Evolutionary conservation across 805 yeast genomes (phyloP).

Genomic region (Candida yuanshanica): DNA sequence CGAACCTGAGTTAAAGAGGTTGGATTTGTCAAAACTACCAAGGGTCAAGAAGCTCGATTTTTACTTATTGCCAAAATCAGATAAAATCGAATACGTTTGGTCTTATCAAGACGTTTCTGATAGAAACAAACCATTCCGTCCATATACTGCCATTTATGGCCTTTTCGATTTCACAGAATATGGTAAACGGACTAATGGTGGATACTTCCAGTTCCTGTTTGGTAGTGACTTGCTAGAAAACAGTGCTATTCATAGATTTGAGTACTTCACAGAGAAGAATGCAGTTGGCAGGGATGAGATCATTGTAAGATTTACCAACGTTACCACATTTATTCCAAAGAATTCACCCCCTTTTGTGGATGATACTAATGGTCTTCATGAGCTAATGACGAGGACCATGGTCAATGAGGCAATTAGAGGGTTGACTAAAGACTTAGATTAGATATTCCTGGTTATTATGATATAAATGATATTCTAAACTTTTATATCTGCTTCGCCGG

Average conservation of each 20-base stretch:
- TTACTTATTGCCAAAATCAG: slow-evolving; percentile 13
- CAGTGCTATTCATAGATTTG: slow-evolving; percentile 17
- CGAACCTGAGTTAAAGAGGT: slow-evolving; percentile 15
- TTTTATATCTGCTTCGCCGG: no score
- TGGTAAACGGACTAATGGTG: slow-evolving; percentile 18
- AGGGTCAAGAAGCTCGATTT: slow-evolving; percentile 3
- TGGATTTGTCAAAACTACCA: slow-evolving; percentile 9
- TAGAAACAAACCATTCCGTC: slow-evolving; percentile 8
- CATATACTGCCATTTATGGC: slow-evolving; percentile 18
- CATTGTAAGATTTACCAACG: slow-evolving; percentile 19
- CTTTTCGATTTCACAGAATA: slow-evolving; percentile 15
- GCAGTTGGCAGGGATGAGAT: slow-evolving; percentile 9
- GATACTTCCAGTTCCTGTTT: slow-evolving; percentile 15
- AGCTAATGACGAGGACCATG: slow-evolving; percentile 23
- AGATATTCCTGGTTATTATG: neutral
- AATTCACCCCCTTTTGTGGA: slow-evolving; percentile 11
- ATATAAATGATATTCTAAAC: no score
- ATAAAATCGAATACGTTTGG: slow-evolving; percentile 16
- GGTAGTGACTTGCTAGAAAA: slow-evolving; percentile 13
- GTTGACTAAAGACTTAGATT: neutral
- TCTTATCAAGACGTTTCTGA: slow-evolving; percentile 10
- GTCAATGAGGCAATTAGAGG: slow-evolving; percentile 19
- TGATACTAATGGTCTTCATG: slow-evolving; percentile 20
- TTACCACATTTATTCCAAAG: slow-evolving; percentile 3
- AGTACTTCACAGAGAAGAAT: slow-evolving; percentile 14